phyloP scores from a whole-genome alignment of 495 filamentous ascomycete species.

The Geoglossum glabrum region DNA sequence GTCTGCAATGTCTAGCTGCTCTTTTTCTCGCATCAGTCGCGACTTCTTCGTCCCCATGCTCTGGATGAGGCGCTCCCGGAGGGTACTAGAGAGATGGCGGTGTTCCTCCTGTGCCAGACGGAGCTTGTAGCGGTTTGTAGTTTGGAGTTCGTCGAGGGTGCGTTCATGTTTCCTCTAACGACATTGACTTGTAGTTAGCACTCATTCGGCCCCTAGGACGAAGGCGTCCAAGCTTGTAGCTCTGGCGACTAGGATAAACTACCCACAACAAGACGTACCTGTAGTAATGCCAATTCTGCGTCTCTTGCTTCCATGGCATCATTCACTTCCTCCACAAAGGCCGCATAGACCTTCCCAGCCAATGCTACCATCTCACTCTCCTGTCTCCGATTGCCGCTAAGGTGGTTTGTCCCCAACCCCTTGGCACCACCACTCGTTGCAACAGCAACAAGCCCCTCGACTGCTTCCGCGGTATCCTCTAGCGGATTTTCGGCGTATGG shows the following conservation, averaged over 20 bases:
- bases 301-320: constrained; percentile 69
- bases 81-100: constrained; percentile 47
- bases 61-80: constrained; percentile 70
- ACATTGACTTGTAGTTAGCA: background rate
- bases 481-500: constrained; percentile 54
- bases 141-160: constrained; percentile 29
- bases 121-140: constrained; percentile 35
- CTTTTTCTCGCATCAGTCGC: constrained; percentile 70
- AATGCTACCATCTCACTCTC: constrained; percentile 22
- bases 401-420: constrained; percentile 11
- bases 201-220: background rate
- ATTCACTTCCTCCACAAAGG: constrained; percentile 70
- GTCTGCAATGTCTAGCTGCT: constrained; percentile 71
- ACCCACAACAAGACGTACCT: constrained; percentile 33
- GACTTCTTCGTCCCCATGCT: constrained; percentile 53
- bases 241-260: background rate
- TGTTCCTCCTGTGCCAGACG: constrained; percentile 71
- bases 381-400: constrained; percentile 23
- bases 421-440: constrained; percentile 14
- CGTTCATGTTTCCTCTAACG: constrained; percentile 21
- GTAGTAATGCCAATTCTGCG: constrained; percentile 48
- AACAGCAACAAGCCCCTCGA: constrained; percentile 37
- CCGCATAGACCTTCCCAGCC: constrained; percentile 59
- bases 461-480: constrained; percentile 46
- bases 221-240: constrained; percentile 4